A percentile compares a stretch with the other conserved stretches of the same genome.
phyloP scores from a whole-genome alignment of 805 yeast species.

The Ogataea neopini region DNA sequence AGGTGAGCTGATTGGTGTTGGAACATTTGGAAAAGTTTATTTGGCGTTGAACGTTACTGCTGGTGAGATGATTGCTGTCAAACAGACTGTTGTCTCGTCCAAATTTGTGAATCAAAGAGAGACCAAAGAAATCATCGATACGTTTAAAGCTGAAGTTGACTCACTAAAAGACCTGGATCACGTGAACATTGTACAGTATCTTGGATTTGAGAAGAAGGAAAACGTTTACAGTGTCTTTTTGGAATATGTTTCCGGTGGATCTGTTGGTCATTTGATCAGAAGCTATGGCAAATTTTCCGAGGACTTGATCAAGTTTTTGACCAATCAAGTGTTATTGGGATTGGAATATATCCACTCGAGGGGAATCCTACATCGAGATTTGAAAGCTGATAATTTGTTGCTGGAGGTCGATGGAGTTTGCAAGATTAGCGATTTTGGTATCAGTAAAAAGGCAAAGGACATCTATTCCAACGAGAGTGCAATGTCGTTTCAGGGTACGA shows the following conservation, averaged over 20 bases:
- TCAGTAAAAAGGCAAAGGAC: slow-evolving; percentile 81
- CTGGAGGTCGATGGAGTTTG: slow-evolving; percentile 91
- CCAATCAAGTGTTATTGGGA: slow-evolving; percentile 80
- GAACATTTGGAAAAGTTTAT: slow-evolving; percentile 93
- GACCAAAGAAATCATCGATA: slow-evolving; percentile 67
- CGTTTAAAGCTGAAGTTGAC: slow-evolving; percentile 86
- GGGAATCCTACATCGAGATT: slow-evolving; percentile 89
- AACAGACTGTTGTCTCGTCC: slow-evolving; percentile 76
- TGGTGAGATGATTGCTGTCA: slow-evolving; percentile 98
- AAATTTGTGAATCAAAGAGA: slow-evolving; percentile 44
- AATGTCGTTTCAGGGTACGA: slow-evolving; percentile 93
- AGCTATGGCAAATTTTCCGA: slow-evolving; percentile 86
- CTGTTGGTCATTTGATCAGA: slow-evolving; percentile 83
- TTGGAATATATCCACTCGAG: slow-evolving; percentile 82
- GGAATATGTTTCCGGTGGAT: slow-evolving; percentile 98
- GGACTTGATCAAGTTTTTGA: slow-evolving; percentile 65
- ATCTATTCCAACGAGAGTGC: slow-evolving; percentile 90
- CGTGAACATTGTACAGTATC: slow-evolving; percentile 89
- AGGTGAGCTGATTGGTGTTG: slow-evolving; percentile 95
- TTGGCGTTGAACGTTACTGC: slow-evolving; percentile 92
- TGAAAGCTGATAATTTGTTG: slow-evolving; percentile 90
- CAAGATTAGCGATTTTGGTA: slow-evolving; percentile 96
- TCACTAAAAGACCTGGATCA: slow-evolving; percentile 94
- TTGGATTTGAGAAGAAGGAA: slow-evolving; percentile 83
- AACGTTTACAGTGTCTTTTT: slow-evolving; percentile 81